Conservation (phyloP, 352 stramenopile species). For the Pythium guiyangense region DNA sequence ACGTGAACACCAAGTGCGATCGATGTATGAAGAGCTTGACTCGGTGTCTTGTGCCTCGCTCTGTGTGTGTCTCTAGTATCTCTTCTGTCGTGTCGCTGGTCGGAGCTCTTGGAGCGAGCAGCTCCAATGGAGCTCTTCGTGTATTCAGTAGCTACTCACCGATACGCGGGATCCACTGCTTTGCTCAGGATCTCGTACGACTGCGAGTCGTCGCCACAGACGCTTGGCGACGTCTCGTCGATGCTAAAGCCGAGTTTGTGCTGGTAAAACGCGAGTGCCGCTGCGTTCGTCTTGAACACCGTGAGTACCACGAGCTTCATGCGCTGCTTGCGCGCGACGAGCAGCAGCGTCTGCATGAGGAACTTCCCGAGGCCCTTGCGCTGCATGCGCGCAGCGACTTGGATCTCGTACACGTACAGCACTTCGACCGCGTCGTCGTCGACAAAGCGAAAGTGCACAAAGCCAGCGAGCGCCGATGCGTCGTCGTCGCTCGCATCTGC, state of each 20-base stretch:
- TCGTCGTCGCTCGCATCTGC: conserved; percentile 6
- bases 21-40: not conserved
- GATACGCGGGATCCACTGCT: conserved; percentile 20
- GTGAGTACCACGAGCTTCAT: conserved; percentile 93
- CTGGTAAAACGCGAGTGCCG: conserved; percentile 89
- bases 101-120: too few relatives aligned
- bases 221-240: conserved; percentile 89
- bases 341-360: conserved; percentile 89
- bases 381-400: conserved; percentile 64
- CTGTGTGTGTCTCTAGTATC: too few relatives aligned
- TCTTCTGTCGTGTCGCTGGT: too few relatives aligned
- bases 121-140: not conserved
- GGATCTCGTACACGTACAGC: conserved; percentile 94
- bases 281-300: conserved; percentile 89
- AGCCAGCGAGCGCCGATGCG: conserved; percentile 48
- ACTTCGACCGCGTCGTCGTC: conserved; percentile 88
- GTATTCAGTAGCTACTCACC: not conserved
- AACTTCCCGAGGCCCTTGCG: conserved; percentile 84
- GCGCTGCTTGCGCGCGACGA: conserved; percentile 63
- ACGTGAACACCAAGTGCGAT: not conserved
- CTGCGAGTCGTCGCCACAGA: conserved; percentile 57
- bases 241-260: conserved; percentile 82
- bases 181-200: conserved; percentile 88
- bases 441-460: conserved; percentile 93
- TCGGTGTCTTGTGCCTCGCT: too few relatives aligned